A percentile compares a stretch with the other conserved stretches of the same genome.
Conservation (phyloP, 2,329 filamentous ascomycete species). For the Alternaria alternata region DNA sequence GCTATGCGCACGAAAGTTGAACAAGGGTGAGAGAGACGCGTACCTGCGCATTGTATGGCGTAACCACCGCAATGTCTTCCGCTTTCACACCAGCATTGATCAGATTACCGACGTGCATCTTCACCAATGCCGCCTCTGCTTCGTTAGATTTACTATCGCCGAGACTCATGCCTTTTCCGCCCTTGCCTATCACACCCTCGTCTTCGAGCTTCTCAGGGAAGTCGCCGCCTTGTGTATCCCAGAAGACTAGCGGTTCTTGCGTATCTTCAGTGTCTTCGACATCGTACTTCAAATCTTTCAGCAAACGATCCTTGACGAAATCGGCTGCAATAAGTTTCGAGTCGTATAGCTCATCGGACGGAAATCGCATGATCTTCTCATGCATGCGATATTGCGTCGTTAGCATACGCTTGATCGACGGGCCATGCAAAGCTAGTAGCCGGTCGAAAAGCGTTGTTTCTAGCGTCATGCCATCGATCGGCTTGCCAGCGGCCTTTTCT, state of each 20-base stretch:
- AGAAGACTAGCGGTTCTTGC: constrained; percentile 85
- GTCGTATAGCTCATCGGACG: constrained; percentile 87
- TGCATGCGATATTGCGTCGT: constrained; percentile 99
- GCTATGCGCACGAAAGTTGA: constrained; percentile 13
- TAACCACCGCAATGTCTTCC: constrained; percentile 90
- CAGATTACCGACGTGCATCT: constrained; percentile 76
- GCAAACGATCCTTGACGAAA: constrained; percentile 74
- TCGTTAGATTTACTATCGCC: constrained; percentile 90
- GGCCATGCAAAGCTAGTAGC: constrained; percentile 80
- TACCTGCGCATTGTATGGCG: constrained; percentile 94
- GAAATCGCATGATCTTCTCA: constrained; percentile 92
- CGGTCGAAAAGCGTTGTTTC: constrained; percentile 95
- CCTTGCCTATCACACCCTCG: constrained; percentile 63
- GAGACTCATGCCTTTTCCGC: constrained; percentile 60
- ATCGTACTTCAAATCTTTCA: constrained; percentile 79
- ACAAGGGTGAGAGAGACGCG: constrained; percentile 15
- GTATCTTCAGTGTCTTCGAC: constrained; percentile 87
- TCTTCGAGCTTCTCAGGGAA: constrained; percentile 86
- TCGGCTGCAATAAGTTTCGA: constrained; percentile 82
- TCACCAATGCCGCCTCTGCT: constrained; percentile 84
- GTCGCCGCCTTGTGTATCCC: constrained; percentile 94
- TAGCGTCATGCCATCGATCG: constrained; percentile 64
- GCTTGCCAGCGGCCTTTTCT: constrained; percentile 46
- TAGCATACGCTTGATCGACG: constrained; percentile 88
- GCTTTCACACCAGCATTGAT: constrained; percentile 80